phyloP scores from a whole-genome alignment of 1,139 yeast genomes.

The Geotrichum bryndzae region DNA sequence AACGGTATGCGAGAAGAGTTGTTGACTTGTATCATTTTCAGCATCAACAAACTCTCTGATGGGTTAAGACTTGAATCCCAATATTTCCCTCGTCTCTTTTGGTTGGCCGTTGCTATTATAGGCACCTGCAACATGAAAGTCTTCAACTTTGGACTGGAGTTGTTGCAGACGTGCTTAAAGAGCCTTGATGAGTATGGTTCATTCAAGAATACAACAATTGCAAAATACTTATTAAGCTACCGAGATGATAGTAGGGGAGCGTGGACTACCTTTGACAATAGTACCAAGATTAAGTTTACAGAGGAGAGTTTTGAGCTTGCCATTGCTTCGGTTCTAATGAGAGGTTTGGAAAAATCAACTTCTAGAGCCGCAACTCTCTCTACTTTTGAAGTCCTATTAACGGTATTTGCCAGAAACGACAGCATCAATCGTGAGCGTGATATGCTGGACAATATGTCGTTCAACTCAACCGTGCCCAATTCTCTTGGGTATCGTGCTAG shows the following conservation, averaged over 20 bases:
- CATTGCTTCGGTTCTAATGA: slow-evolving; percentile 47
- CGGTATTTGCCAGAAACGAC: slow-evolving; percentile 40
- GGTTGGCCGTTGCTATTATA: slow-evolving; percentile 49
- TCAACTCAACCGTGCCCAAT: neutral
- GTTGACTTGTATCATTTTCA: slow-evolving; percentile 34
- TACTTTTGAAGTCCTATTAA: slow-evolving; percentile 47
- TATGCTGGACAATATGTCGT: neutral
- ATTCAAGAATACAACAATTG: slow-evolving; percentile 25
- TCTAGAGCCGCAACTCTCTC: slow-evolving; percentile 51
- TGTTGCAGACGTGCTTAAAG: slow-evolving; percentile 26
- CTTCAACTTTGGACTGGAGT: slow-evolving; percentile 26
- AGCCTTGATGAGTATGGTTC: slow-evolving; percentile 29
- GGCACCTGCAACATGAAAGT: slow-evolving; percentile 26
- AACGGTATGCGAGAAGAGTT: slow-evolving; percentile 34
- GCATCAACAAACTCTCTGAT: slow-evolving; percentile 52
- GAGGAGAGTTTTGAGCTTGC: slow-evolving; percentile 50
- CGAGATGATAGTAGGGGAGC: slow-evolving; percentile 42
- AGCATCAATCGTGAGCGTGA: neutral
- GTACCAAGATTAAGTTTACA: slow-evolving; percentile 41
- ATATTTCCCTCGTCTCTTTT: slow-evolving; percentile 54
- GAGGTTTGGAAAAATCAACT: slow-evolving; percentile 61
- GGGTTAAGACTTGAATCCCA: slow-evolving; percentile 55
- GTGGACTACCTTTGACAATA: slow-evolving; percentile 44
- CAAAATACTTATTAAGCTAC: slow-evolving; percentile 37
- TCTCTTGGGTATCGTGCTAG: neutral